Base-by-base conservation (phyloP, 192 early-diverging fungal species). In the Gryganskiella cystojenkinii region DNA sequence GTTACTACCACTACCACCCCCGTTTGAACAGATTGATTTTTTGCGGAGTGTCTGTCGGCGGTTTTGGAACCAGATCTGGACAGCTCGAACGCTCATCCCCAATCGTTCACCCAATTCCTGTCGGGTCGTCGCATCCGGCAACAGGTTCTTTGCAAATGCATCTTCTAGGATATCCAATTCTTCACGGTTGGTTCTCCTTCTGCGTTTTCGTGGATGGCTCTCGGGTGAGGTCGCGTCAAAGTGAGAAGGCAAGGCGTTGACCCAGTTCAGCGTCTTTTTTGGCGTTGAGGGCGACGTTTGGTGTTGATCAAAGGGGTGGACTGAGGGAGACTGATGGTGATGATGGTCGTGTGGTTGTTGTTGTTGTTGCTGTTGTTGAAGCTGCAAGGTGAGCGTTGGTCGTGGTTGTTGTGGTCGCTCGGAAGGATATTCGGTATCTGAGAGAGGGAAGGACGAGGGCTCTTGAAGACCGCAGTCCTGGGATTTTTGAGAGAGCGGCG, bases 1-100 rank as follows among this genome's bases (percentile, higher is more conserved):
- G 28, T 50, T 51, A 24, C 8, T 34, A 31, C 56, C 4, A 15
- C 33, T 58, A 31, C 45, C 20, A 59, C 20, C 17, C 15, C 31
- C 34, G 20, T 34, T 25, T 1, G 57, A 42, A 27, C 33, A 67
- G 17, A 76, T 28, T 14, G 74, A 78, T 42, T 78, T 81, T 51
- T 70, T 84, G 10, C 88, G 81, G 22, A 89, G 78, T 19, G 85
- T 87, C 76, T 95, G 94, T 9, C 94, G 86, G 28, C 90, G 83
- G 81, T 94, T 94, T 67, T 94, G 92, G 80, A 94, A 94, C 93
- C 90, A 93, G 30, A 93, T 89, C 68, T 93, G 91, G 4, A 93
- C 90, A 0, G 88, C 87, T 47, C 91, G 87, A 6, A 90, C 86
- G 9, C 87, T 90, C 91, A 93, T 91, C 24, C 81, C 86, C 30